Conservation (phyloP, 2,329 filamentous ascomycete species). For the Venturiaceae sp. region DNA sequence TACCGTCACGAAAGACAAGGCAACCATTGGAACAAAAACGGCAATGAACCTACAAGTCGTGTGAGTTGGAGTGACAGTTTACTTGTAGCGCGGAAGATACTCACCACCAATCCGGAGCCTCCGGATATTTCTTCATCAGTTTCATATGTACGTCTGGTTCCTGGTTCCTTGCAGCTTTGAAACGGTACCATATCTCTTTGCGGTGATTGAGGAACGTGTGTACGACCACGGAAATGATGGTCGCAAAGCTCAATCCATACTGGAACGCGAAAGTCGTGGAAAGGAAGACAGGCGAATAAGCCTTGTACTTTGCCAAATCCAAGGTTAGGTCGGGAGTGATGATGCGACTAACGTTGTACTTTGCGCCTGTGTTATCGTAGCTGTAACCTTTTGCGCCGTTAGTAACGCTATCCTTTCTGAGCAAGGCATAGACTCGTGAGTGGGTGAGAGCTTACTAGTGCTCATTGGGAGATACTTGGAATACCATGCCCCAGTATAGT, state of each 20-base stretch:
- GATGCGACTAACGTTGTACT: constrained; percentile 23
- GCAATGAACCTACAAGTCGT: too few species aligned
- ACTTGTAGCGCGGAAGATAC: constrained; percentile 44
- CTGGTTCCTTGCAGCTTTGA: constrained; percentile 17
- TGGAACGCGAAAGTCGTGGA: constrained; percentile 26
- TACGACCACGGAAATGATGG: constrained; percentile 24
- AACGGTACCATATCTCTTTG: constrained; percentile 27
- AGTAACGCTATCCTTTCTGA: too few species aligned
- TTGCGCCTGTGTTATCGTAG: constrained; percentile 24
- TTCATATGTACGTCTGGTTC: constrained; percentile 24
- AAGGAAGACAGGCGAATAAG: constrained; percentile 26
- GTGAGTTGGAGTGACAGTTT: too few species aligned
- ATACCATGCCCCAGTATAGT: constrained; percentile 11
- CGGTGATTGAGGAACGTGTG: constrained; percentile 25
- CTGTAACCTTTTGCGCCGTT: too few species aligned
- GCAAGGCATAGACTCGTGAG: too few species aligned
- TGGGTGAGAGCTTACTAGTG: constrained; percentile 12
- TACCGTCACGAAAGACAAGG: constrained; percentile 19
- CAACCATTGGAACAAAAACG: constrained; percentile 35
- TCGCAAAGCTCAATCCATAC: constrained; percentile 27
- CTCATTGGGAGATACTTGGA: constrained; percentile 22
- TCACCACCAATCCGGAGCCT: constrained; percentile 28
- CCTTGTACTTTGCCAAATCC: constrained; percentile 21
- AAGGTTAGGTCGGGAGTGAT: constrained; percentile 20
- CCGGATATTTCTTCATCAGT: constrained; percentile 20